Percentiles rank a stretch among this genome's conserved stretches.
Conservation (phyloP, 2,329 filamentous ascomycete species). For the Fusarium sublunatum region DNA sequence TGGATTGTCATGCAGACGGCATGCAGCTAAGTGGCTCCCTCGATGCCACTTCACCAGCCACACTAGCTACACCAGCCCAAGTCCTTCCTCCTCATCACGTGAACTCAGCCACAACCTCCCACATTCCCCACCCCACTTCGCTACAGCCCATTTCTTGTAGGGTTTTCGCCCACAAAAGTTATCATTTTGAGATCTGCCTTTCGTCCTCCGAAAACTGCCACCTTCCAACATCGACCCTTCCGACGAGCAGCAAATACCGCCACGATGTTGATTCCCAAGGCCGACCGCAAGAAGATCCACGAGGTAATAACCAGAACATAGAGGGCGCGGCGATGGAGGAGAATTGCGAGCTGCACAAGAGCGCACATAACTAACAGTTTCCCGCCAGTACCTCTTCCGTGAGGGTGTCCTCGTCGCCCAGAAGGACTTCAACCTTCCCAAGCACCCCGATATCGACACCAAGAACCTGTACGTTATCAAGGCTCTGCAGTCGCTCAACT, state of each 20-base stretch:
- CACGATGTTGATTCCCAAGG: slow-evolving; percentile 98
- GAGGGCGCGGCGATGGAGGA: slow-evolving; percentile 20
- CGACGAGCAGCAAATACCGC: slow-evolving; percentile 59
- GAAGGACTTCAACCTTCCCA: slow-evolving; percentile 98
- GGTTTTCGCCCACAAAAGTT: slow-evolving; percentile 60
- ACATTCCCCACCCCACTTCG: slow-evolving; percentile 49
- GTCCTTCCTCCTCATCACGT: slow-evolving; percentile 49
- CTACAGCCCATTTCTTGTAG: slow-evolving; percentile 53
- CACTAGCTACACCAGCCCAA: slow-evolving; percentile 28
- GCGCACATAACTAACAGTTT: slow-evolving; percentile 42
- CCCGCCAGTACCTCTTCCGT: slow-evolving; percentile 88
- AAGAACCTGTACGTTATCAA: slow-evolving; percentile 99
- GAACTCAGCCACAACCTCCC: slow-evolving; percentile 44
- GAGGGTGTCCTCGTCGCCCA: slow-evolving; percentile 94
- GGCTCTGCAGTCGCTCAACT: slow-evolving; percentile 97
- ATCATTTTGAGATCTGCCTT: slow-evolving; percentile 57
- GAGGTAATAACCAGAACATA: slow-evolving; percentile 61
- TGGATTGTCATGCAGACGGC: slow-evolving; percentile 3
- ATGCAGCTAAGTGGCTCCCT: slow-evolving; percentile 18
- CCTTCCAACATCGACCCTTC: slow-evolving; percentile 62
- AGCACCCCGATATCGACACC: slow-evolving; percentile 98
- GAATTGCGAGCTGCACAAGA: slow-evolving; percentile 37
- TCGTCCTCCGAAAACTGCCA: slow-evolving; percentile 53
- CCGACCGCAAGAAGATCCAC: slow-evolving; percentile 99
- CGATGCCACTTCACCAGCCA: slow-evolving; percentile 24